These are phyloP conservation scores for Cercospora zeae-maydis DNA, from an alignment of 2,329 filamentous ascomycete species.

Conservation along the genomic window DNA sequence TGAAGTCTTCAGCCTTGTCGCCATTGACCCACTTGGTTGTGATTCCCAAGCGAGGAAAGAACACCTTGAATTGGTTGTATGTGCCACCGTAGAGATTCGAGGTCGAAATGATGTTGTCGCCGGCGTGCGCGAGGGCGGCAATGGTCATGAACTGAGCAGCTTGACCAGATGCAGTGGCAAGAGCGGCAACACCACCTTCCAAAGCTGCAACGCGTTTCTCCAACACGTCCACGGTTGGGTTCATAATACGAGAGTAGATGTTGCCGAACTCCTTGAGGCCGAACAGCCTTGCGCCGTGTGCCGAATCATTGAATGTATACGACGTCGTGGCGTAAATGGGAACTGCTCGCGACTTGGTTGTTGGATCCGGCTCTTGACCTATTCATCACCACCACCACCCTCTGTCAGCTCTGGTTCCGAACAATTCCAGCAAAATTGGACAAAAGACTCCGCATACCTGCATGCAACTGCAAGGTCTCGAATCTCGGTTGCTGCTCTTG, in stretches of 20 bases:
- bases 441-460: constrained; percentile 36
- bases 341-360: constrained; percentile 83
- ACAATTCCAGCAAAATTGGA: background rate
- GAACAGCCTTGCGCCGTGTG: constrained; percentile 90
- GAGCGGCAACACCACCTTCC: constrained; percentile 83
- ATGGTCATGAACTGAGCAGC: constrained; percentile 90
- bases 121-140: constrained; percentile 74
- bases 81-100: constrained; percentile 91
- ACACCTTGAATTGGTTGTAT: constrained; percentile 95
- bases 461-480: constrained; percentile 52
- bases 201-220: constrained; percentile 95
- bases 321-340: constrained; percentile 95
- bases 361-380: constrained; percentile 74
- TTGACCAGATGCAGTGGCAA: constrained; percentile 82
- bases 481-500: constrained; percentile 45
- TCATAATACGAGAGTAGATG: constrained; percentile 96
- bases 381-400: background rate
- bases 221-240: constrained; percentile 92
- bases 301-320: constrained; percentile 91
- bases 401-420: background rate
- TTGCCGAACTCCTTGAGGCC: constrained; percentile 96
- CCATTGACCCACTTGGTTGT: constrained; percentile 81
- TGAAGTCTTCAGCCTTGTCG: constrained; percentile 75
- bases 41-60: constrained; percentile 82
- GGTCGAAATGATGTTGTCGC: constrained; percentile 91